Evolutionary conservation across 2,329 filamentous ascomycete species (phyloP), one percentile per base, ranked within the genome.

Genomic region (Orbilia brochopaga): DNA sequence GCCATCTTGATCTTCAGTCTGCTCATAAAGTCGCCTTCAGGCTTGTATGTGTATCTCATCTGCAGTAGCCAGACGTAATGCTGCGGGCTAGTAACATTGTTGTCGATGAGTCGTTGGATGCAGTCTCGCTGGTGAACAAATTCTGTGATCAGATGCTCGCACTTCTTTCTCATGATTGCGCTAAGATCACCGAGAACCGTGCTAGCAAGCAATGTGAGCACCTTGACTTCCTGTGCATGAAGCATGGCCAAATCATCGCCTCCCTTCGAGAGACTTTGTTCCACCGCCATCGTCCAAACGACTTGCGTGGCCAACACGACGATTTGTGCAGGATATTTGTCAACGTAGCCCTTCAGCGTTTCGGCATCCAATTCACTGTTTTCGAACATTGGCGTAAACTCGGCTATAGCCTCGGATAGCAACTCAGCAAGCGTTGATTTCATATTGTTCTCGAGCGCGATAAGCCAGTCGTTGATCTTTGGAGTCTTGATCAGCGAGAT

Each of bases 391-490:
- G 88, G 86, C 4, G 87, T 87, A 77, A 96, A 99, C 61, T 90
- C 87, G 37, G 90, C 86, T 42, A 96, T 85, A 1, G 94, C 93
- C 78, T 97, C 92, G 1, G 88, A 88, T 30, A 99, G 85, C 27
- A 96, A 83, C 79, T 97, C 93, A 0, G 94, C 94, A 17, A 99
- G 85, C 0, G 94, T 96, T 35, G 87, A 85, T 80, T 97, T 97
- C 92, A 99, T 97, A 75, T 89, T 95, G 67, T 83, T 88, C 79
- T 99, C 94, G 32, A 99, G 83, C 2, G 95, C 87, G 30, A 90
- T 90, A n/a, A 99, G 85, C 94, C 94, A 99, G 80, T 99, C 94
- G 77, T 99, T 99, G 83, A 99, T 97, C 77, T 91, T 90, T 0
- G 95, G 95, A 1, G 91, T 96, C 80, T 96, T 96, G 76, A 91